Conservation (phyloP, 2,329 filamentous ascomycete species). For the Ascochyta pisi region DNA sequence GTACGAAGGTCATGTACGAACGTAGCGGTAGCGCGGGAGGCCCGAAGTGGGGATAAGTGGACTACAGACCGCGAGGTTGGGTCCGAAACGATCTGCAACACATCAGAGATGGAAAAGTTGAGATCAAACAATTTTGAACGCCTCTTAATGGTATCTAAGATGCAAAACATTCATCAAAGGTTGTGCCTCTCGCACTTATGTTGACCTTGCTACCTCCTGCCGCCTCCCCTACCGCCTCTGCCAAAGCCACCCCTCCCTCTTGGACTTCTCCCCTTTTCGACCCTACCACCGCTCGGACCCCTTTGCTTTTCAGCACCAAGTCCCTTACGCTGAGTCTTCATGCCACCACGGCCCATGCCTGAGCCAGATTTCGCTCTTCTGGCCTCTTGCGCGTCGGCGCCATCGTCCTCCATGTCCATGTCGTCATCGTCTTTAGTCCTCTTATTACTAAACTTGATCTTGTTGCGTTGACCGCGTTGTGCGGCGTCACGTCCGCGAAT, state of each 20-base stretch:
- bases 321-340: conserved; percentile 43
- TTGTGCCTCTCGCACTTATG: not conserved
- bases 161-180: conserved; percentile 14
- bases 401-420: conserved; percentile 57
- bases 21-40: not conserved
- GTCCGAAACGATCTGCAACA: not conserved
- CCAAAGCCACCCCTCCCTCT: conserved; percentile 20
- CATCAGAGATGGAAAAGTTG: no score
- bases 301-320: conserved; percentile 48
- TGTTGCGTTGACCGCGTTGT: conserved; percentile 64
- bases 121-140: conserved; percentile 12
- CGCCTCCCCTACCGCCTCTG: conserved; percentile 12
- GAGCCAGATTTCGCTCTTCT: conserved; percentile 47
- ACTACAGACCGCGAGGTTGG: not conserved
- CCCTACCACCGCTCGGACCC: conserved; percentile 24
- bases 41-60: conserved; percentile 1
- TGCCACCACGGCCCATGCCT: conserved; percentile 35
- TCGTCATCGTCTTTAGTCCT: conserved; percentile 52
- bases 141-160: conserved; percentile 20
- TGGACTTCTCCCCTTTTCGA: conserved; percentile 29
- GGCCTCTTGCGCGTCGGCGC: conserved; percentile 43
- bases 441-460: conserved; percentile 66
- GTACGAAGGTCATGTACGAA: not conserved
- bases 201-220: conserved; percentile 2
- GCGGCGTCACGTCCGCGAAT: conserved; percentile 66